Evolutionary conservation across 164 flowering plant genomes (phyloP).

Genomic region (Aristolochia fimbriata): DNA sequence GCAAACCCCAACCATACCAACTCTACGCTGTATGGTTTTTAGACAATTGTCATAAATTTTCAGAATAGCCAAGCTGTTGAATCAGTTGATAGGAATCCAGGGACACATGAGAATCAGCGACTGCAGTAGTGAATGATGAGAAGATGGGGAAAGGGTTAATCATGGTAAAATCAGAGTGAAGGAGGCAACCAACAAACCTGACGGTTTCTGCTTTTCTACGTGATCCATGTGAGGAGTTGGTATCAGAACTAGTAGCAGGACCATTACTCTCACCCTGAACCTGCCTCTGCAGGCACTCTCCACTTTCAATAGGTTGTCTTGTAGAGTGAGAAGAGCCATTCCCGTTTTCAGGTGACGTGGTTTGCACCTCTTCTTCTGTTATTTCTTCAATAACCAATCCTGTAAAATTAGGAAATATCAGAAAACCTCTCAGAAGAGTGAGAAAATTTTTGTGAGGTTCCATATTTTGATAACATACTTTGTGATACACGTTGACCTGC

Average conservation of each 20-base stretch:
- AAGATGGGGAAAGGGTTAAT: too few relatives aligned
- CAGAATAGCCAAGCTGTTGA: too few relatives aligned
- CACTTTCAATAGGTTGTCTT: conserved; percentile 17
- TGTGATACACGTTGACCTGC: conserved; percentile 21
- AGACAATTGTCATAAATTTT: too few relatives aligned
- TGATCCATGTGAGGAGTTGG: conserved; percentile 37
- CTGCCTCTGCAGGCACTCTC: conserved; percentile 14
- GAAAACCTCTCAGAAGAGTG: neutral
- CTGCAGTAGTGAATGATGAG: too few relatives aligned
- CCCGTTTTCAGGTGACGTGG: conserved; percentile 18
- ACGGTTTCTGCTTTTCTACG: conserved; percentile 68
- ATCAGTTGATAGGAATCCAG: too few relatives aligned
- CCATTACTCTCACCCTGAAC: conserved; percentile 11
- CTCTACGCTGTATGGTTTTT: too few relatives aligned
- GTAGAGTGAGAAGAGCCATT: conserved; percentile 13
- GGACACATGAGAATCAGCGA: too few relatives aligned
- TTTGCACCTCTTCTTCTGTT: conserved; percentile 41
- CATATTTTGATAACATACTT: conserved; percentile 25
- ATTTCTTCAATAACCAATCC: conserved; percentile 89
- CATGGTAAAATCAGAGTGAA: neutral
- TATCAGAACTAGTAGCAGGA: conserved; percentile 20
- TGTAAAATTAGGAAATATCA: conserved; percentile 11
- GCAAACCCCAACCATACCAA: too few relatives aligned
- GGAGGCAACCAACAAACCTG: conserved; percentile 35
- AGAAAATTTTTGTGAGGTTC: too few relatives aligned